A percentile compares a stretch with the other conserved stretches of the same genome.
Evolutionary conservation across 306 rosid genomes (phyloP).

Genomic region (Cucurbita maxima): DNA sequence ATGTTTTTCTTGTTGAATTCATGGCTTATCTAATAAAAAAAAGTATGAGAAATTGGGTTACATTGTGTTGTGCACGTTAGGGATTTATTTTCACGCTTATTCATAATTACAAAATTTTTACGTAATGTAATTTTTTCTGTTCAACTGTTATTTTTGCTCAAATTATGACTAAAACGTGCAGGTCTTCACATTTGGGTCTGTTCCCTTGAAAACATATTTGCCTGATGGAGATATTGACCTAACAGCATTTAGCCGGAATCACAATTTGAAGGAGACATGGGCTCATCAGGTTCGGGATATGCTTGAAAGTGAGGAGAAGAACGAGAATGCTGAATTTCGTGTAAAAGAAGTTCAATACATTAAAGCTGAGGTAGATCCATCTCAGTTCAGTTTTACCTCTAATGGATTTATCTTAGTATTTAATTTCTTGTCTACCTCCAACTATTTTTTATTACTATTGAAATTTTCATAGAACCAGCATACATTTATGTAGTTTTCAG

Average conservation of each 20-base stretch:
- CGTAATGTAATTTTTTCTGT: not conserved
- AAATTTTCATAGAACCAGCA: not conserved
- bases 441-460: not conserved
- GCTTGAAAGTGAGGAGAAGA: slow-evolving; percentile 86
- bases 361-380: slow-evolving; percentile 79
- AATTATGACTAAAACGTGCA: slow-evolving; percentile 21
- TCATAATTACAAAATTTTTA: not conserved
- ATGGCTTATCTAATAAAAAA: not conserved
- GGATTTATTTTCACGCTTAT: not conserved
- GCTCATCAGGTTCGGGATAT: slow-evolving; percentile 92
- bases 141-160: not conserved
- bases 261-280: slow-evolving; percentile 77
- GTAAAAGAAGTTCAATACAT: slow-evolving; percentile 98
- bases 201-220: slow-evolving; percentile 91
- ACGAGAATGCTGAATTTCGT: slow-evolving; percentile 74
- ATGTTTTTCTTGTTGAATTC: not conserved
- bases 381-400: slow-evolving; percentile 4
- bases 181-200: slow-evolving; percentile 97
- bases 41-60: not conserved
- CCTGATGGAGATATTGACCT: slow-evolving; percentile 99
- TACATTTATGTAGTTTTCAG: not conserved
- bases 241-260: slow-evolving; percentile 71
- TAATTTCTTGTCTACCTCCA: not conserved
- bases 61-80: not conserved
- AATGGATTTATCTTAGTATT: not conserved